Base-by-base conservation (phyloP, 2,329 filamentous ascomycete species). In the Phoma sp. region DNA sequence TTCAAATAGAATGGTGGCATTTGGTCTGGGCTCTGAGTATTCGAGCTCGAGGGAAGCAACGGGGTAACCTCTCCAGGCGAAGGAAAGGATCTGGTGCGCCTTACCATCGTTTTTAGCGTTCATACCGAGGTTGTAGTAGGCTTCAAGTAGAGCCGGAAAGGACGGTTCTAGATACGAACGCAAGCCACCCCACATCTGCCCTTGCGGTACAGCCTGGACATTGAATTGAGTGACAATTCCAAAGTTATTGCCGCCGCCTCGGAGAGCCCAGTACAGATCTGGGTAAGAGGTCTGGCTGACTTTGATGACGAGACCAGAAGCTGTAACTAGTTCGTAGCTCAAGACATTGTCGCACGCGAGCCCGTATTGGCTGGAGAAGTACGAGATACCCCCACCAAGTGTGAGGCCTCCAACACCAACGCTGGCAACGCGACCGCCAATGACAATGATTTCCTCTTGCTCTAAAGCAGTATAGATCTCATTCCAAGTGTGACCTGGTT, bases 201-300 rank as follows among this genome's bases (percentile, higher is more conserved):
- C 62, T 29, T 69, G 63, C 0, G 66, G 57, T 8, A 65, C 48
- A 8, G 68, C 60, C 4, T 51, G 40, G 2, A 70, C 55, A 25
- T 63, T 60, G 53, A 73, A 72, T 29, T 62, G 58, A 1, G 70
- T 74, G 15, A 74, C 64, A 25, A 75, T 65, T 21, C 72, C 79
- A 39, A 74, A 74, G 51, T 74, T 74, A 45, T 67, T 69, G 3
- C 68, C 68, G 10, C 70, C 72, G 3, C 76, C 75, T 17, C 74
- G 72, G 6, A 77, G 64, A 1, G 73, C 73, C 57, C 63, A 70
- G 61, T 72, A 78, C 4, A 79, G 74, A 38, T 81, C 78, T 0
- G 60, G 56, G 36, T 76, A 77, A 8, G 72, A 55, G 2, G 27
- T 61, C 27, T 57, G 6, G 33, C 48, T 67, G 27, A 58, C 65